A percentile compares a stretch with the other conserved stretches of the same genome.
These are phyloP conservation scores for Sporothrix globosa DNA, from an alignment of 2,329 filamentous ascomycete genomes.

Conservation along the genomic window DNA sequence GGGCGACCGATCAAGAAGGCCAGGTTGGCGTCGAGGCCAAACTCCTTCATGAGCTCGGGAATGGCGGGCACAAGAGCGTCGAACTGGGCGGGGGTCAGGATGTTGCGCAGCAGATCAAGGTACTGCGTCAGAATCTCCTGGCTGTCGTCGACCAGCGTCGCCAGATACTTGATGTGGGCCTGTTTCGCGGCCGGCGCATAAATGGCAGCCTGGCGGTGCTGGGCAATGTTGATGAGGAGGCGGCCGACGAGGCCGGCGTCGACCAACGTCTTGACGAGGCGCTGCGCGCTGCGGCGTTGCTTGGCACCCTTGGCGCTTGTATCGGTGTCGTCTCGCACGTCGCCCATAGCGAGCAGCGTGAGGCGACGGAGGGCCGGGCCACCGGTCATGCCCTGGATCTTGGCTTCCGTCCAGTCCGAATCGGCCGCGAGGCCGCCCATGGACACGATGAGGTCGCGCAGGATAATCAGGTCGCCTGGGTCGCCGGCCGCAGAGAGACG, in stretches of 20 bases:
- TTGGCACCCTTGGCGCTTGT: neutral
- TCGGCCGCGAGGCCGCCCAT: conserved; percentile 94
- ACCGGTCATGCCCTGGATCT: conserved; percentile 85
- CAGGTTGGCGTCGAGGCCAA: conserved; percentile 75
- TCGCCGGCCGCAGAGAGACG: conserved; percentile 76
- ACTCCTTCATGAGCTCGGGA: conserved; percentile 72
- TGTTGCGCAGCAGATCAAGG: conserved; percentile 82
- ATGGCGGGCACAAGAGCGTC: conserved; percentile 77
- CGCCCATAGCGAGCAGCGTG: conserved; percentile 77
- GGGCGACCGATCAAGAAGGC: conserved; percentile 83
- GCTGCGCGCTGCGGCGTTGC: conserved; percentile 69
- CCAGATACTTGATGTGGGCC: conserved; percentile 84
- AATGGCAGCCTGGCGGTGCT: conserved; percentile 85
- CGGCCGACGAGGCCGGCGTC: conserved; percentile 78
- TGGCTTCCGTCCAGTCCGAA: conserved; percentile 83
- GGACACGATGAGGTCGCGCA: conserved; percentile 84
- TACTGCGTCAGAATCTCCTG: conserved; percentile 85
- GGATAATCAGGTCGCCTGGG: conserved; percentile 85
- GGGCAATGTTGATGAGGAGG: conserved; percentile 85
- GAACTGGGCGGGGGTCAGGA: conserved; percentile 75
- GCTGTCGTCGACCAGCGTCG: conserved; percentile 86
- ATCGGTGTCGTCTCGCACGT: conserved; percentile 60
- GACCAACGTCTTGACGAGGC: conserved; percentile 77
- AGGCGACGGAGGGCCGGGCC: conserved; percentile 78
- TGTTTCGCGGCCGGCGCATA: conserved; percentile 71